Conservation (phyloP, 352 stramenopile species). For the Phytophthora pini region DNA sequence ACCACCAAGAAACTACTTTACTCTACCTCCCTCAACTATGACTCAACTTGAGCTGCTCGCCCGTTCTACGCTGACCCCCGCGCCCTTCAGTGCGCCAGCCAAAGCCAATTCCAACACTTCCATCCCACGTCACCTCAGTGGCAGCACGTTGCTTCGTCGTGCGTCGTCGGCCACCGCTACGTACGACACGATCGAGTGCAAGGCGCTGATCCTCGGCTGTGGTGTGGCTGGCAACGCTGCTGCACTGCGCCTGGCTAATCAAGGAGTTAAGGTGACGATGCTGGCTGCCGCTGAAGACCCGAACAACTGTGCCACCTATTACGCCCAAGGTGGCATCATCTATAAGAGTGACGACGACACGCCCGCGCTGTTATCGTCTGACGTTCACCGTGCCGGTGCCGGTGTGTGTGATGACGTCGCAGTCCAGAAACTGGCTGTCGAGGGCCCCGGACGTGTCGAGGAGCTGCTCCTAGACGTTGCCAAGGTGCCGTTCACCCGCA, state of each 20-base stretch:
- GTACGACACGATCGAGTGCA: constrained; percentile 66
- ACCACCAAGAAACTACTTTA: constrained; percentile 8
- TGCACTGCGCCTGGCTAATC: constrained; percentile 76
- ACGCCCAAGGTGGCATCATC: constrained; percentile 96
- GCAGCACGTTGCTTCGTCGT: constrained; percentile 37
- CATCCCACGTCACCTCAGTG: constrained; percentile 44
- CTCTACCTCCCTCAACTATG: constrained; percentile 30
- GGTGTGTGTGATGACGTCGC: constrained; percentile 91
- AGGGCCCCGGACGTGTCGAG: constrained; percentile 91
- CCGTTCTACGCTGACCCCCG: constrained; percentile 19
- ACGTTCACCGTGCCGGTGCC: constrained; percentile 92
- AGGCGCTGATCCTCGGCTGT: constrained; percentile 77
- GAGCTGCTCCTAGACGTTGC: constrained; percentile 89
- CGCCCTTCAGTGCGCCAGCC: constrained; percentile 39
- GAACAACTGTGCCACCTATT: constrained; percentile 95
- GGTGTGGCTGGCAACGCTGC: constrained; percentile 80
- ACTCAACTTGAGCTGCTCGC: constrained; percentile 60
- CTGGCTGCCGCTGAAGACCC: constrained; percentile 71
- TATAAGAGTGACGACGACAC: constrained; percentile 93
- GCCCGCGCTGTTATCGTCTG: constrained; percentile 81
- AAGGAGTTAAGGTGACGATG: constrained; percentile 84
- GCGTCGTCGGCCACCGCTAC: constrained; percentile 39
- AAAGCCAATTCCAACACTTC: constrained; percentile 34
- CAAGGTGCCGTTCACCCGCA: constrained; percentile 92
- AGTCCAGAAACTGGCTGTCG: constrained; percentile 92